Conservation (phyloP, 2,329 filamentous ascomycete genomes). For the Rachicladosporium sp. region DNA sequence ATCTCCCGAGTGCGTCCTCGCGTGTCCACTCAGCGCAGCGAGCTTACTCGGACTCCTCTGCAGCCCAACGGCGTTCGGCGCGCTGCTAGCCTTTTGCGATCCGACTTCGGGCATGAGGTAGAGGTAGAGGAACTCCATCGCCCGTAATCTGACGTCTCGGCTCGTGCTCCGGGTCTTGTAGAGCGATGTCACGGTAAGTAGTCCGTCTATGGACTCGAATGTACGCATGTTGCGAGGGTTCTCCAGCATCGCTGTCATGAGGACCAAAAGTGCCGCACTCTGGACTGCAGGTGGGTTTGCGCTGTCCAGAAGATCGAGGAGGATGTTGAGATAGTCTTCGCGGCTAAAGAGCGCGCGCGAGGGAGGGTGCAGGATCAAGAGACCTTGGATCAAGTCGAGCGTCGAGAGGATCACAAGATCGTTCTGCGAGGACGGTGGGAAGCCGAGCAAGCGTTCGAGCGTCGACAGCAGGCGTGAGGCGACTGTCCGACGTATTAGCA, state of each 20-base stretch:
- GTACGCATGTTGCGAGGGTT: constrained; percentile 78
- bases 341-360: constrained; percentile 77
- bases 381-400: constrained; percentile 78
- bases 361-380: constrained; percentile 77
- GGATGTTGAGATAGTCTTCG: constrained; percentile 91
- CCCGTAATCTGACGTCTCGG: constrained; percentile 82
- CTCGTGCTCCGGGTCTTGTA: constrained; percentile 82
- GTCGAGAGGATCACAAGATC: constrained; percentile 80
- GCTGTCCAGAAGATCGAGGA: constrained; percentile 87
- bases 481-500: constrained; percentile 36
- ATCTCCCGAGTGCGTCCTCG: constrained; percentile 22
- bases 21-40: constrained; percentile 11
- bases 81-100: constrained; percentile 11
- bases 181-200: constrained; percentile 80
- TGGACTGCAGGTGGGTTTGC: constrained; percentile 84
- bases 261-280: constrained; percentile 74
- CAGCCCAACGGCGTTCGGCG: constrained; percentile 16
- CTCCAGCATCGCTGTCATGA: constrained; percentile 80
- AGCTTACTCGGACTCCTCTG: constrained; percentile 16
- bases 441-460: constrained; percentile 73
- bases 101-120: constrained; percentile 87
- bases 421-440: constrained; percentile 68
- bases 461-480: constrained; percentile 74
- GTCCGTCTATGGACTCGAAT: constrained; percentile 83
- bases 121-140: constrained; percentile 97